Base-by-base conservation (phyloP, 2,329 filamentous ascomycete genomes). In the Neofusicoccum umdonicola region DNA sequence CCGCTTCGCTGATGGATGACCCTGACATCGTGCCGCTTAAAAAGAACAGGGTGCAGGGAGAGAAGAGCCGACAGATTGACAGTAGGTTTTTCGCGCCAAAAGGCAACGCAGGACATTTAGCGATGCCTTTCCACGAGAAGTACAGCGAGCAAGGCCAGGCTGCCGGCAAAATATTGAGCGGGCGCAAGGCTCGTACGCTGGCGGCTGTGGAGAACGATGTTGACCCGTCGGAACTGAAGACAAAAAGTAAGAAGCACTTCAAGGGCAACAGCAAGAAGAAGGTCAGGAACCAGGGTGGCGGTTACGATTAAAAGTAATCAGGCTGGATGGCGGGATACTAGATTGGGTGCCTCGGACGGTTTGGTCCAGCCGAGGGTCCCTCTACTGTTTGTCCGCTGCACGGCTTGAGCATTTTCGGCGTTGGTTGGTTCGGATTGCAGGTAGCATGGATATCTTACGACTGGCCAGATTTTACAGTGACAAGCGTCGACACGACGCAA, bases 171-270 rank as follows among this genome's bases (percentile, higher is more conserved):
- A 82, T 90, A 67, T 79, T 97, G 52, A 92, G 87, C 17, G 93
- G 93, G 0, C 85, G 95, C 66, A 99, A 99, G 78, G 86, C 92
- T 58, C 88, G 88, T 72, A 84, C 89, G 44, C 87, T 97, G 82
- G 82, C 91, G 58, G 94, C 94, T 11, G 74, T 97, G 67, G 92
- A 97, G 80, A 91, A 89, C 66, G 91, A 92, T 13, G 77, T 98
- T 41, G 93, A 97, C 72, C 89, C 91, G 0, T 89, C 88, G 66
- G 94, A 97, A 65, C 80, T 95, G 69, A 80, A 76, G 77, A 71
- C 85, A 65, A 82, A 82, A 60, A 85, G 88, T 65, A 99, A 99
- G 87, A 98, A 97, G 82, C 95, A 99, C 79, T 95, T 92, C 78
- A 96, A 96, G 81, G 89, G 86, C n/a, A 87, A 88, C 45, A 85